Evolutionary conservation across 345 rosid genomes (phyloP), one percentile per base, ranked within the genome.

Genomic region (Heritiera littoralis): DNA sequence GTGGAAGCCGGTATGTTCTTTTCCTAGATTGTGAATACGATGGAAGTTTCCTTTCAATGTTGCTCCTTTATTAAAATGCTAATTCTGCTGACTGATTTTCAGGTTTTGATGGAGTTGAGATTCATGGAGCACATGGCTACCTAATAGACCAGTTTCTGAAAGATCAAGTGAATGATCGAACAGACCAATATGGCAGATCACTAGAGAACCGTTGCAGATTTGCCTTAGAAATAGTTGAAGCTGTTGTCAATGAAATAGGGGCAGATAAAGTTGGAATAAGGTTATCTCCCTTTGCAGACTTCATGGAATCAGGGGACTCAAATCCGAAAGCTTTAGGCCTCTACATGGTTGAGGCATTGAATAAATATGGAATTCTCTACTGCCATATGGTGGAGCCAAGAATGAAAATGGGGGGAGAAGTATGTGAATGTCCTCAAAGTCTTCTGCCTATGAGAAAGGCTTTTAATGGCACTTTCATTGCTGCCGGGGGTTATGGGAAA

Each of bases 91-190:
- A 9, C 30, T 67, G 35, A 10, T 45, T 12, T 61, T 14, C 20
- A 93, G 94, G 95, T 18, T 91, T 91, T 11, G 96, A 91, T 61
- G 95, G 95, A 5, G 91, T 93, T n/a, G 98, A 93, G 84, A 88
- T 93, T 77, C 98, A 90, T 18, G 96, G 93, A 0, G 94, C 96
- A 69, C 82, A 93, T 58, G 96, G 98, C 45, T 88, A 86, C 80
- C 77, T 91, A 40, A 78, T 90, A 6, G 96, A 91, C 23, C 94
- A 91, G 80, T 91, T 93, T 83, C 17, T 91, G 88, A 93, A 93
- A 72, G 96, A 90, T 80, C 85, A 86, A 18, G 89, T 87, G 35
- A 93, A 93, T n/a, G 96, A 93, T 56, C 80, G 98, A 6, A 90
- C 93, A 0, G 94, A 89, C 64, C 82, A 87, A 64, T 89, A 91